phyloP scores from a whole-genome alignment of 2,329 filamentous ascomycete species.

The Reticulascus tulasneorum region DNA sequence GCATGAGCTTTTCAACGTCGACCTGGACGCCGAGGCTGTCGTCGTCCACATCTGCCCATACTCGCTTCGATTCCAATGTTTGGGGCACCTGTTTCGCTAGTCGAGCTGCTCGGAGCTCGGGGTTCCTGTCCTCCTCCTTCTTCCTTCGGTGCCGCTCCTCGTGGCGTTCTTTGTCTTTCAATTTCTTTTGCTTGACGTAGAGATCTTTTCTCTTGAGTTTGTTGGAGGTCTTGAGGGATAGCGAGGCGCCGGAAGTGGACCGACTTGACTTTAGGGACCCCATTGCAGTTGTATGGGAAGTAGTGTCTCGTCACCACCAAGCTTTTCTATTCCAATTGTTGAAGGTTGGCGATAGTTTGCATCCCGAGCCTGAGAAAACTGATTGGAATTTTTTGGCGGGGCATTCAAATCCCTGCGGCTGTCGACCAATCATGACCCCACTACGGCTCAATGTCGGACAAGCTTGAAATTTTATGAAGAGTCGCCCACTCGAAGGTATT shows the following conservation, averaged over 20 bases:
- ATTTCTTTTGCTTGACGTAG: constrained; percentile 76
- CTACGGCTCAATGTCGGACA: no score
- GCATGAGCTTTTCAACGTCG: constrained; percentile 57
- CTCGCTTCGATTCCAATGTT: constrained; percentile 82
- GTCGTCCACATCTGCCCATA: constrained; percentile 75
- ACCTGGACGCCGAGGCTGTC: constrained; percentile 54
- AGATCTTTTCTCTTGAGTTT: constrained; percentile 76
- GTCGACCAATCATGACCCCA: no score
- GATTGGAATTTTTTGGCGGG: no score
- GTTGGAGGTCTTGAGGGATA: constrained; percentile 56
- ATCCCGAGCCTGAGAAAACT: no score
- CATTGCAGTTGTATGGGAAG: no score
- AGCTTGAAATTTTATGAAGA: no score
- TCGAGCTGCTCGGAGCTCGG: constrained; percentile 67
- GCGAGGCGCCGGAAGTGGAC: constrained; percentile 22
- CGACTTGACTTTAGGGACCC: constrained; percentile 15
- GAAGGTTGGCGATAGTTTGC: no score
- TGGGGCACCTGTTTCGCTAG: constrained; percentile 73
- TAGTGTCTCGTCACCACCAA: no score
- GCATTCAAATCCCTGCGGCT: no score
- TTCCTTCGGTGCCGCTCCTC: constrained; percentile 74
- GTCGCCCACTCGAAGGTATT: no score
- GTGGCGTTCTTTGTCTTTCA: constrained; percentile 68
- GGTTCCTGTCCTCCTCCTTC: constrained; percentile 82
- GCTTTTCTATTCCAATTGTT: no score